A percentile compares a stretch with the other conserved stretches of the same genome.
These are phyloP conservation scores for Aspergillus sp. DNA, from an alignment of 2,329 filamentous ascomycete genomes.

Conservation along the genomic window DNA sequence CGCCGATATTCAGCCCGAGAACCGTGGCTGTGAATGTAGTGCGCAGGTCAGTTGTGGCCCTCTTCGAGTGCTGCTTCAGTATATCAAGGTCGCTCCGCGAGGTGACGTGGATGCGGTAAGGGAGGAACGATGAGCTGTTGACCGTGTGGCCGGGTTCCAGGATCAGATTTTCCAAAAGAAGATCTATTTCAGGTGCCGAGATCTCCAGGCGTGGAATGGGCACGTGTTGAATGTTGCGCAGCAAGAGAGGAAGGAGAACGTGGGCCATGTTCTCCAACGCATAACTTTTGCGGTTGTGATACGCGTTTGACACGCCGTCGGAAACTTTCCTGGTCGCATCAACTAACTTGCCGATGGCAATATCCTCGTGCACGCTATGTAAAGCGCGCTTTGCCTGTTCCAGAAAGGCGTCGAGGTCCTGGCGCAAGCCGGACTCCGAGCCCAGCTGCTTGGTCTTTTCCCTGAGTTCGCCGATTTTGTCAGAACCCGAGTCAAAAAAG, in stretches of 20 bases:
- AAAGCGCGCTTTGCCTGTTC: conserved; percentile 60
- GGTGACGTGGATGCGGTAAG: conserved; percentile 69
- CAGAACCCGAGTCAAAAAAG: conserved; percentile 69
- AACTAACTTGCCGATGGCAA: conserved; percentile 60
- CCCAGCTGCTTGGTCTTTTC: conserved; percentile 50
- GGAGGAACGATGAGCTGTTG: conserved; percentile 80
- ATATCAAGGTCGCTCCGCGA: conserved; percentile 83
- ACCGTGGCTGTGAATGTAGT: conserved; percentile 69
- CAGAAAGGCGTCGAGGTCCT: conserved; percentile 65
- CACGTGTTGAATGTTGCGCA: conserved; percentile 72
- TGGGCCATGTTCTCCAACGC: conserved; percentile 67
- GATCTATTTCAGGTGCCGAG: conserved; percentile 70
- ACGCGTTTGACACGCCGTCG: conserved; percentile 57
- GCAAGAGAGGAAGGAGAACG: conserved; percentile 67
- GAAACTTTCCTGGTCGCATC: conserved; percentile 59
- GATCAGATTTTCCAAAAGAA: conserved; percentile 82
- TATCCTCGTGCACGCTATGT: conserved; percentile 59
- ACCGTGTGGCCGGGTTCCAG: conserved; percentile 78
- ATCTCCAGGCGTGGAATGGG: conserved; percentile 88
- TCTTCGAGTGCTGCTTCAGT: conserved; percentile 60
- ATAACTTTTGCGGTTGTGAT: conserved; percentile 57
- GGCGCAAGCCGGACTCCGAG: conserved; percentile 56
- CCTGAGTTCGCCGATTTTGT: conserved; percentile 52
- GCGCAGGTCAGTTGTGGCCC: conserved; percentile 57
- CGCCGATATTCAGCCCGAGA: conserved; percentile 72